Evolutionary conservation across 2,329 filamentous ascomycete genomes (phyloP).

Genomic region (Aureobasidium subglaciale): DNA sequence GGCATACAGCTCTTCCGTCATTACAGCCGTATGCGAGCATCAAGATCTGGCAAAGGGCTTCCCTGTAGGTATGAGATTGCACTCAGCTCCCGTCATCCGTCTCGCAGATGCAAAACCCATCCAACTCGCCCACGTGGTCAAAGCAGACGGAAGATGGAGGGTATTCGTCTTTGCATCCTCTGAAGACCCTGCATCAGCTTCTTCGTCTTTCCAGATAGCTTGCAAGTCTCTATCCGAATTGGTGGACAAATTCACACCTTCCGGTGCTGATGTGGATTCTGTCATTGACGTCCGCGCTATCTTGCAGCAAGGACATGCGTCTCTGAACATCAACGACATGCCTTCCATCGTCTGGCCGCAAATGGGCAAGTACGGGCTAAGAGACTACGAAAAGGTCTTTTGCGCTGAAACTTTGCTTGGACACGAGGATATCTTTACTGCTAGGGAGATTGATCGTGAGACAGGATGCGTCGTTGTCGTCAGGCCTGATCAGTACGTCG

Average conservation of each 20-base stretch:
- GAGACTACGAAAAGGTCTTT: conserved; percentile 37
- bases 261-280: conserved; percentile 34
- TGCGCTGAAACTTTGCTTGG: conserved; percentile 39
- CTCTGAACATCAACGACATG: conserved; percentile 21
- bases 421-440: conserved; percentile 42
- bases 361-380: conserved; percentile 29
- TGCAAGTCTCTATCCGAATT: conserved; percentile 17
- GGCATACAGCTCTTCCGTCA: conserved; percentile 45
- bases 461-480: conserved; percentile 53
- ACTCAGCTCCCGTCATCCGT: conserved; percentile 52
- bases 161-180: conserved; percentile 45
- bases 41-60: conserved; percentile 33
- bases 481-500: conserved; percentile 62
- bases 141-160: conserved; percentile 47
- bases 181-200: conserved; percentile 13
- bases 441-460: conserved; percentile 51
- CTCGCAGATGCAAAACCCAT: conserved; percentile 53
- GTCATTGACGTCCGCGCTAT: conserved; percentile 48
- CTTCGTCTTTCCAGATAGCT: neutral
- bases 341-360: conserved; percentile 39
- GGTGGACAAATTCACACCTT: conserved; percentile 31
- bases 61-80: conserved; percentile 43
- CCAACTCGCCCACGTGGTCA: conserved; percentile 44
- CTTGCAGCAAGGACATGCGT: conserved; percentile 24
- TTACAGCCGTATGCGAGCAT: conserved; percentile 32